Base-by-base conservation (phyloP, 305 asterid genomes). In the Ruellia speciosa region DNA sequence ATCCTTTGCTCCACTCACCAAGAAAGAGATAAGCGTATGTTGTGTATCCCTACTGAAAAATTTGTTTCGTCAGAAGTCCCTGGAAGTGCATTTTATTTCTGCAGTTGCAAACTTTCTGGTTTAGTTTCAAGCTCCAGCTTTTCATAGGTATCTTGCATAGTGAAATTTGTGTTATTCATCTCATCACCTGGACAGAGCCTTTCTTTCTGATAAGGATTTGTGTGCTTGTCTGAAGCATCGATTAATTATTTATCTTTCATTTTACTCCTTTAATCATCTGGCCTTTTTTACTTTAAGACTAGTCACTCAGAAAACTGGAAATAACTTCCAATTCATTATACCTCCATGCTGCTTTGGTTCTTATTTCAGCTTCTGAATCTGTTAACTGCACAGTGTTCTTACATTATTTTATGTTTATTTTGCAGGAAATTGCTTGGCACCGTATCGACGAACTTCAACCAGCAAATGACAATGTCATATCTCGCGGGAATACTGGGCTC, bases 341-440 rank as follows among this genome's bases (percentile, higher is more conserved):
- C 11, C 12, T 53, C n/a, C n/a, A 7, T 54, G 14, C 40, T 10
- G 20, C 1, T 52, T 7, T 19, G 24, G 31, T 11, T 43, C 49
- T 11, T 43, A 43, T 4, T 60, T 20, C 33, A 17, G 34, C 37
- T 19, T 11, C 47, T 65, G 16, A 35, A 35, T 37, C 39, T 37
- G 45, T 12, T 12, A 14, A 50, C 17, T 35, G 10, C 41, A 31
- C 15, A 11, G 45, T 58, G 28, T 51, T 49, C 12, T 12, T 35
- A 51, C 37, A 46, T 37, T 18, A 28, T 11, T 39, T 40, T 52
- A 52, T 70, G 51, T 13, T 54, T 53, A 43, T 65, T 19, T 60
- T 63, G 56, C 75, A 92, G 99, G 99, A 92, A 82, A 92, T 92
- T 69, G 97, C 96, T 20, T 92, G 99, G 99, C 97, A 86, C 15